A percentile compares a stretch with the other conserved stretches of the same genome.
Conservation (phyloP, 2,329 filamentous ascomycete species). For the Aspergillus carbonarius region DNA sequence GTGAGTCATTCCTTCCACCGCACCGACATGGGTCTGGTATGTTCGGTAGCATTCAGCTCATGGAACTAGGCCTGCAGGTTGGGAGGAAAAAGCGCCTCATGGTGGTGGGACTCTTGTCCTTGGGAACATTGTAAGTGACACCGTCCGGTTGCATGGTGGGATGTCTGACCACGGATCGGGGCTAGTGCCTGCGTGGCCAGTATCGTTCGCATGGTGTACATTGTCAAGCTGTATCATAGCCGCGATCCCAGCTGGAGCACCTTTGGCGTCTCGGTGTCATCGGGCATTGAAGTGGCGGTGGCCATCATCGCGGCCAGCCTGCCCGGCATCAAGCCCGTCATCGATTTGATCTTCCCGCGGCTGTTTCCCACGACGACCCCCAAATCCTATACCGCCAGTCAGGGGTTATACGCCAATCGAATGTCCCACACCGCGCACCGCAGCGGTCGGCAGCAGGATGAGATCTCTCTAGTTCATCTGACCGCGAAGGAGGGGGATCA, state of each 20-base stretch:
- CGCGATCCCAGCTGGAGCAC: constrained; percentile 12
- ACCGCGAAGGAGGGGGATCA: neutral
- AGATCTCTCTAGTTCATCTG: neutral
- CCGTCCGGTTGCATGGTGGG: neutral
- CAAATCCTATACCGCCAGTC: neutral
- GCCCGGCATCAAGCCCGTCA: neutral
- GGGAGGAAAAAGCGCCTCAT: neutral
- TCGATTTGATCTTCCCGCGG: neutral
- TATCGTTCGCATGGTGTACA: constrained; percentile 12
- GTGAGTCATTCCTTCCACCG: neutral
- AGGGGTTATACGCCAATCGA: neutral
- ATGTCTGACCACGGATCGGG: neutral
- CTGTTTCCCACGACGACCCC: neutral
- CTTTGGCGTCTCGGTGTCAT: constrained; percentile 10
- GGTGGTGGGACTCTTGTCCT: neutral
- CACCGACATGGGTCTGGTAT: neutral
- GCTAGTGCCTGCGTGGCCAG: constrained; percentile 13
- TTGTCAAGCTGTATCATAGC: constrained; percentile 12
- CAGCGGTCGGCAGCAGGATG: neutral
- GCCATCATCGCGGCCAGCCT: constrained; percentile 6
- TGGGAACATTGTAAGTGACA: neutral
- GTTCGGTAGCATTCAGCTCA: neutral
- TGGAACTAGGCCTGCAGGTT: neutral
- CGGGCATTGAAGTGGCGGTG: constrained; percentile 8
- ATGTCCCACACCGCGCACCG: neutral